A percentile compares a stretch with the other conserved stretches of the same genome.
These are phyloP conservation scores for Verbena officinalis DNA, from an alignment of 257 asterid species.

Conservation along the genomic window DNA sequence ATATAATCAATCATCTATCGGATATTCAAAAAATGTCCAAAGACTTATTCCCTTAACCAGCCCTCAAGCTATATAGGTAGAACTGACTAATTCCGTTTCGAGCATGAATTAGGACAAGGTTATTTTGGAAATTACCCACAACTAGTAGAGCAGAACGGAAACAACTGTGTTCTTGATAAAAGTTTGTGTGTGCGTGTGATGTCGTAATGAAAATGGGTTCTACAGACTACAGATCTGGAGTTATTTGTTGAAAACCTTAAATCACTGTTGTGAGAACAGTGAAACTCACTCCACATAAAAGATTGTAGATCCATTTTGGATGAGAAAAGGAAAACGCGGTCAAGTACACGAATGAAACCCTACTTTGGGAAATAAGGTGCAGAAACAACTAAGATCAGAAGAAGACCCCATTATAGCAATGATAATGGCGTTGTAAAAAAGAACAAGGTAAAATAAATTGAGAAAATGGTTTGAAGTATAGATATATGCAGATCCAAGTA, in stretches of 20 bases:
- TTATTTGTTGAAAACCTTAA: neutral
- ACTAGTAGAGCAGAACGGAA: conserved; percentile 4
- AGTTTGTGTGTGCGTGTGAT: neutral
- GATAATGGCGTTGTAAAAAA: conserved; percentile 24
- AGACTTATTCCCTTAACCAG: neutral
- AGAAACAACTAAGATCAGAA: neutral
- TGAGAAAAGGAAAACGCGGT: neutral
- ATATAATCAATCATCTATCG: neutral
- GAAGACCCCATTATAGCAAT: conserved; percentile 22
- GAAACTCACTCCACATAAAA: neutral
- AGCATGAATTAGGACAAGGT: neutral
- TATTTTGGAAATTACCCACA: neutral
- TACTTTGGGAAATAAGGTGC: conserved; percentile 24
- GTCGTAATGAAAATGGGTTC: neutral
- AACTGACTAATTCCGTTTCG: neutral
- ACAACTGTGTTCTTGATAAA: neutral
- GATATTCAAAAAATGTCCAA: neutral
- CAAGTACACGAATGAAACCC: conserved; percentile 38
- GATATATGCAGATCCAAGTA: conserved; percentile 20
- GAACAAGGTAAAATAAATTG: neutral
- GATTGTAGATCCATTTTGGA: neutral
- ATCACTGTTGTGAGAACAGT: neutral
- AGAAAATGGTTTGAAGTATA: conserved; percentile 19
- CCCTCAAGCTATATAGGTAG: neutral
- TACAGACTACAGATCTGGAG: conserved; percentile 28